Evolutionary conservation across 495 filamentous ascomycete genomes (phyloP), one percentile per base, ranked within the genome.

Genomic region (Aspergillus hancockii): DNA sequence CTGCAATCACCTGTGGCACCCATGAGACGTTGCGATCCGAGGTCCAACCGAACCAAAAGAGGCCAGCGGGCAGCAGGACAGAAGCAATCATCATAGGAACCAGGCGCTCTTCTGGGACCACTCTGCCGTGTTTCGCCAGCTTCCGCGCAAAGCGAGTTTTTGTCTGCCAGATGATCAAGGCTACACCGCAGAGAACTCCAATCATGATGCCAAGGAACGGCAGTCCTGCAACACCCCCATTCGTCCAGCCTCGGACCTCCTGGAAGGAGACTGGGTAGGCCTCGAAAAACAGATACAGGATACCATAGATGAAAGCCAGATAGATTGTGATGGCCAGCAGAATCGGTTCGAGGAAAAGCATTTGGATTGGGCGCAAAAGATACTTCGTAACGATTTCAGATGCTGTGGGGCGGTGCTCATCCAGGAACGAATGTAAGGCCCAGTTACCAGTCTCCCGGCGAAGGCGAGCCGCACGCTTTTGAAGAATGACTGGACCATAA

Each of bases 21-120:
- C 80, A 83, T 16, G 64, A 66, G 53, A 77, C 71, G 43, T 68
- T 55, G 0, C 72, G 69, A 49, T 66, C 59, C 3, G 78, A 78
- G 3, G 84, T 86, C 86, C 85, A 88, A 38, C 78, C 85, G 61
- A 87, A 88, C 79, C 83, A 85, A 71, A 88, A 88, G 9, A 87
- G 71, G 1, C 85, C 85, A 49, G 79, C 74, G 2, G 85, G 83
- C 14, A 88, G 65, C 41, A 85, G 67, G 14, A 81, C 61, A 0
- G 75, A 79, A 1, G 84, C 86, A 25, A 82, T 57, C 63, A 88
- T 81, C 74, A 87, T 83, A 21, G 79, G 80, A 0, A 81, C 68
- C 4, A 90, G 78, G 4, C 86, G 80, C 59, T 80, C 77, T 63
- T 88, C 85, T 3, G 86, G 85, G 7, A 80, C 69, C 23, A 84